Evolutionary conservation across 139 green algal species (phyloP), one percentile per base, ranked within the genome.

Genomic region (Chlorella sp.): DNA sequence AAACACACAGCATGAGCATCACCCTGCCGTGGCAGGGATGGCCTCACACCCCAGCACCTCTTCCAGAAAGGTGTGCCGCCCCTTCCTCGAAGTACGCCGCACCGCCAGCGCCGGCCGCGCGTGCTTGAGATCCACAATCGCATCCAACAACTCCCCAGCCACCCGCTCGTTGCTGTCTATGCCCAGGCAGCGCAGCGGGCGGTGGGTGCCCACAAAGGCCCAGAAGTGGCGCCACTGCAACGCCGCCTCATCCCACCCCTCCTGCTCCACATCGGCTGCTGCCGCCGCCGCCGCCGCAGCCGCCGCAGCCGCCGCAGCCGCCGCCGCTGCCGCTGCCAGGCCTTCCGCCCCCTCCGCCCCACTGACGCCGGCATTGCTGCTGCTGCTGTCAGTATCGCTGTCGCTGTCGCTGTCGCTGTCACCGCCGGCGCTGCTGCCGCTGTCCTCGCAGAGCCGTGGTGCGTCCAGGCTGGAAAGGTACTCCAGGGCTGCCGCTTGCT

Each of bases 401-500:
- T 11, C 18, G 73, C 73, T 80, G 18, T n/a, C 24, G 32, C 32
- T 42, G 73, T 32, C n/a, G 68, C 24, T 32, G 68, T 32, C 24
- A 34, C n/a, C 16, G n/a, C 32, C 73, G 32, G 24, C 32, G 73
- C n/a, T 11, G 32, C n/a, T 36, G 73, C 73, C n/a, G n/a, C 73
- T 36, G n/a, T 19, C 73, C 14, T 24, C n/a, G 0, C 0, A 11
- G 3, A 80, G 73, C 3, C 73, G 30, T 0, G 73, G 73, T 1
- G n/a, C 73, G n/a, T 80, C 73, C 73, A 80, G 73, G 73, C 73
- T 40, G 73, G 73, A 80, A 2, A 80, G 73, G n/a, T 80, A 80
- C n/a, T 80, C 73, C n/a, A 80, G 73, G 28, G n/a, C 28, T 11
- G 73, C 28, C 11, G 73, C 73, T 26, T 42, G n/a, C 73, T n/a